Base-by-base conservation (phyloP, 768 basidiomycete species). In the Mycena albidolilacea region DNA sequence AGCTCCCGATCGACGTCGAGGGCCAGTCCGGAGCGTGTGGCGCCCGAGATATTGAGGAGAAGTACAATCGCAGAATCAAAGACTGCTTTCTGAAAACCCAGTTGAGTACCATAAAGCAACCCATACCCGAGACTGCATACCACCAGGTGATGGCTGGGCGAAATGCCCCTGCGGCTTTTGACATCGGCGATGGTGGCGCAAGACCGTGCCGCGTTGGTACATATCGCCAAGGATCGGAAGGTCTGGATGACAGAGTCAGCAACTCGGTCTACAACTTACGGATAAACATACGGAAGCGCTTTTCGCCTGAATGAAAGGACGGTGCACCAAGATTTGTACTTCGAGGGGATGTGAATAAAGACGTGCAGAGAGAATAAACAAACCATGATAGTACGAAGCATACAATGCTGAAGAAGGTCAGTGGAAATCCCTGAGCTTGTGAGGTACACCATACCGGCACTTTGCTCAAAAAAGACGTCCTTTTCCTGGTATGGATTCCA, bases 161-260 rank as follows among this genome's bases (percentile, higher is more conserved):
- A 21, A n/a, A 76, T 79, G 3, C 78, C 63, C 15, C 82, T 77
- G 41, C 69, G 77, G 50, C 83, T 81, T 62, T 84, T 83, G 15
- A 83, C 81, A 70, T 91, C 90, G 59, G 89, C 78, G 39, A 93
- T 83, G 64, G 90, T 90, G n/a, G 84, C 84, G 60, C 85, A 88
- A 0, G 90, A 90, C 14, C 92, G 84, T 0, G 92, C 90, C 1
- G 92, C 86, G 46, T 91, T 92, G 39, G 88, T 87, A 78, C 90
- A 92, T 63, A 92, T 92, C 0, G 91, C 90, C 9, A 92, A 85
- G 0, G 90, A 12, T 90, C 89, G 76, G 17, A 75, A 44, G 55
- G 67, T 61, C 74, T 75, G n/a, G 35, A n/a, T 21, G 4, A n/a
- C 7, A 19, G 10, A 2, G 11, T 8, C 43, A 11, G 21, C 5